Conservation (phyloP, 1,139 yeast species). For the Geotrichum reessii region DNA sequence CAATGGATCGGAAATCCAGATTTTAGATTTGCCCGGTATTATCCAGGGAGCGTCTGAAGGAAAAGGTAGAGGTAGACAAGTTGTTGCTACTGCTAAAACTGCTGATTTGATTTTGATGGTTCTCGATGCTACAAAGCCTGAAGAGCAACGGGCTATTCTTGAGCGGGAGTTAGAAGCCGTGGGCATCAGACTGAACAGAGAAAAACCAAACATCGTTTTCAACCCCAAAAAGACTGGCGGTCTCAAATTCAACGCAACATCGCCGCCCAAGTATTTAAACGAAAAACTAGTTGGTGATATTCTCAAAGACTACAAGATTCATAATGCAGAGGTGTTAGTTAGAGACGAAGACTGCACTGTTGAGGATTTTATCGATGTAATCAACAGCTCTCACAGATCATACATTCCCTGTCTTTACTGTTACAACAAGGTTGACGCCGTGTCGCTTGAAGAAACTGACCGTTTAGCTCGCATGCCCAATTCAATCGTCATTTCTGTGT, state of each 20-base stretch:
- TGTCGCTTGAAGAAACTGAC: slow-evolving; percentile 90
- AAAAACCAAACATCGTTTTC: slow-evolving; percentile 73
- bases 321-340: slow-evolving; percentile 87
- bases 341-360: slow-evolving; percentile 86
- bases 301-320: slow-evolving; percentile 80
- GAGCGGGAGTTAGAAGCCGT: slow-evolving; percentile 89
- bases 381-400: slow-evolving; percentile 79
- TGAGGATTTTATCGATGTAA: slow-evolving; percentile 89
- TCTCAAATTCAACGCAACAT: slow-evolving; percentile 69
- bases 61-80: slow-evolving; percentile 96
- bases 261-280: slow-evolving; percentile 76
- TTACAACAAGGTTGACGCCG: slow-evolving; percentile 92
- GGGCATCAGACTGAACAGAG: slow-evolving; percentile 82
- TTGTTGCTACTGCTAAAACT: slow-evolving; percentile 91
- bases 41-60: slow-evolving; percentile 97
- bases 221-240: slow-evolving; percentile 88
- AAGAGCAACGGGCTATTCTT: slow-evolving; percentile 77
- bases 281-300: slow-evolving; percentile 75
- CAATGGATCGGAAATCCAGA: slow-evolving; percentile 94
- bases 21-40: slow-evolving; percentile 94
- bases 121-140: slow-evolving; percentile 89
- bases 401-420: slow-evolving; percentile 90
- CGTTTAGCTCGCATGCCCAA: slow-evolving; percentile 86
- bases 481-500: slow-evolving; percentile 91
- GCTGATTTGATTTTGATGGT: slow-evolving; percentile 92